These are phyloP conservation scores for Myxozyma sirexii DNA, from an alignment of 805 yeast genomes.

Conservation along the genomic window DNA sequence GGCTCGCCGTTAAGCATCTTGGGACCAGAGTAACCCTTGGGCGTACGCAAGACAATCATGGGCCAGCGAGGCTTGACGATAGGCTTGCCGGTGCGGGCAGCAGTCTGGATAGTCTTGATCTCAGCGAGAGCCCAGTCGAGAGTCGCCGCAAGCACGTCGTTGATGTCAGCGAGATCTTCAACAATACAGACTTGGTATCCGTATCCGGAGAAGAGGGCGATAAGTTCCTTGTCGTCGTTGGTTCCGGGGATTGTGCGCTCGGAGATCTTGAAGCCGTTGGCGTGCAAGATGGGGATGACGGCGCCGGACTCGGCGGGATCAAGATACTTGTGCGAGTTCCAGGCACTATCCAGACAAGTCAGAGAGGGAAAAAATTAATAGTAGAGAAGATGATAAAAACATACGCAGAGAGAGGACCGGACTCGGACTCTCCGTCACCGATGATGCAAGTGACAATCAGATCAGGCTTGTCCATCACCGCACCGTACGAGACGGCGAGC, in stretches of 20 bases:
- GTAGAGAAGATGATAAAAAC: neutral
- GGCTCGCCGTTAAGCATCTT: conserved; percentile 29
- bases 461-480: conserved; percentile 34
- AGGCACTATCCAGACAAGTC: conserved; percentile 13
- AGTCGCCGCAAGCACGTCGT: conserved; percentile 32
- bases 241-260: conserved; percentile 35
- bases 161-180: conserved; percentile 20
- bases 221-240: conserved; percentile 32
- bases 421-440: conserved; percentile 37
- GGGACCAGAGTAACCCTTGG: conserved; percentile 35
- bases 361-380: neutral
- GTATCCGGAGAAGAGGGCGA: conserved; percentile 33
- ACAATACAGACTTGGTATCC: conserved; percentile 34
- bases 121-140: conserved; percentile 32
- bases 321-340: conserved; percentile 35
- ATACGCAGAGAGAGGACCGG: conserved; percentile 35
- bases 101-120: conserved; percentile 30
- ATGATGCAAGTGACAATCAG: conserved; percentile 30
- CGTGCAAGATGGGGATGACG: conserved; percentile 34
- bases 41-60: conserved; percentile 35
- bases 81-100: conserved; percentile 31
- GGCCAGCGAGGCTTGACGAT: conserved; percentile 35
- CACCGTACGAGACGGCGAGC: conserved; percentile 34
- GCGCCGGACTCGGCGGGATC: conserved; percentile 37
- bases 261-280: conserved; percentile 36